Percentiles rank a stretch among this genome's conserved stretches.
Conservation (phyloP, 495 filamentous ascomycete genomes). For the Wilcoxina mikolae region DNA sequence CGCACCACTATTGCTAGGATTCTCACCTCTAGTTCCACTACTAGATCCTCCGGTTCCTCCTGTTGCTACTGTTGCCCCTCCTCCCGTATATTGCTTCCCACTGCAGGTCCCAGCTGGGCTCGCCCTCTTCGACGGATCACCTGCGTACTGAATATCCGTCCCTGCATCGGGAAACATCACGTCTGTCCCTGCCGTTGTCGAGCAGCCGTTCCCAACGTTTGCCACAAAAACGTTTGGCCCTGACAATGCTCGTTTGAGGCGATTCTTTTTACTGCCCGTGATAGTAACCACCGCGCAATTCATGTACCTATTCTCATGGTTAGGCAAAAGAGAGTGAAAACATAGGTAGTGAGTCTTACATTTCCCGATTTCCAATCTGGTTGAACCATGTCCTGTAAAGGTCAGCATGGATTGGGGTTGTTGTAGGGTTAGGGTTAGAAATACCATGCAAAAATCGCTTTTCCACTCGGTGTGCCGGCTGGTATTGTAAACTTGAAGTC, state of each 20-base stretch:
- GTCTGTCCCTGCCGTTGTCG: conserved; percentile 35
- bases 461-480: conserved; percentile 32
- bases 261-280: background rate
- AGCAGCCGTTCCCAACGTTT: conserved; percentile 44
- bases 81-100: conserved; percentile 2
- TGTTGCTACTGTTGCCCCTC: background rate
- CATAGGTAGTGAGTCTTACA: conserved; percentile 24
- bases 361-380: conserved; percentile 53
- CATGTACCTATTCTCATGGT: conserved; percentile 37
- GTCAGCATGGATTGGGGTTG: conserved; percentile 4
- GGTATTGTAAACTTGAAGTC: conserved; percentile 39
- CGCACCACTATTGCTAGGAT: background rate
- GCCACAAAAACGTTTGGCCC: conserved; percentile 50
- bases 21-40: background rate
- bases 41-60: no score
- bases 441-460: conserved; percentile 50
- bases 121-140: conserved; percentile 11
- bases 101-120: conserved; percentile 18
- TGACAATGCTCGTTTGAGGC: conserved; percentile 2
- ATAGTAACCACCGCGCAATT: conserved; percentile 52
- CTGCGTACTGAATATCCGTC: conserved; percentile 36
- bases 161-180: conserved; percentile 47
- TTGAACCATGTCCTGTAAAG: conserved; percentile 53
- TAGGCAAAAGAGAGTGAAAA: background rate
- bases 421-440: conserved; percentile 5